These are phyloP conservation scores for Trifolium pratense DNA, from an alignment of 306 rosid species.

Conservation along the genomic window DNA sequence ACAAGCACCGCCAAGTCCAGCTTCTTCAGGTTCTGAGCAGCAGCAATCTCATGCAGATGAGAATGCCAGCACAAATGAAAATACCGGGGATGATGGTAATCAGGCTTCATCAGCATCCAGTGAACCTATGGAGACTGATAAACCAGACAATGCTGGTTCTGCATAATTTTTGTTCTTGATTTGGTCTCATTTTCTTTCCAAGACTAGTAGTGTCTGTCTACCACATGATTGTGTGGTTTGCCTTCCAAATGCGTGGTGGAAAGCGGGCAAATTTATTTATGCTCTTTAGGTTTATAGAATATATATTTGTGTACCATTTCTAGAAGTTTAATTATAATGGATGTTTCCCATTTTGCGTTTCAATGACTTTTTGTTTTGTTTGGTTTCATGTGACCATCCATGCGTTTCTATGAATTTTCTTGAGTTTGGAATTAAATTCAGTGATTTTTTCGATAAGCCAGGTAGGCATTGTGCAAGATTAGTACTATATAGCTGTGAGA, in stretches of 20 bases:
- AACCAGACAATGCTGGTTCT: constrained; percentile 57
- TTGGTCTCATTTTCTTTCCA: constrained; percentile 33
- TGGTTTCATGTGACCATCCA: background rate
- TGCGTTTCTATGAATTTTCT: constrained; percentile 3
- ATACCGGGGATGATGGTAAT: constrained; percentile 46
- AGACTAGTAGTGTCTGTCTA: background rate
- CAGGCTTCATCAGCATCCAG: constrained; percentile 55
- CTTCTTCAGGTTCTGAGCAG: constrained; percentile 58
- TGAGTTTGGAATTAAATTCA: background rate
- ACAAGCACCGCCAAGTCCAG: constrained; percentile 60
- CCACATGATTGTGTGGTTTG: too few species aligned
- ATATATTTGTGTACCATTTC: constrained; percentile 39
- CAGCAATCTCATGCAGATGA: constrained; percentile 40
- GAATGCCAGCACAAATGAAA: constrained; percentile 39
- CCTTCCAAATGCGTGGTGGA: too few species aligned
- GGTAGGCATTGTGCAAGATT: too few species aligned
- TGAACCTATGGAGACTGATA: constrained; percentile 90
- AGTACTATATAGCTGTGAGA: too few species aligned
- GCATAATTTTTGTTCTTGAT: constrained; percentile 46
- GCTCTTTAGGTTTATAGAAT: constrained; percentile 35
- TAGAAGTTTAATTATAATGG: constrained; percentile 13
- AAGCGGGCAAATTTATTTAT: too few species aligned
- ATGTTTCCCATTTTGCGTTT: constrained; percentile 11
- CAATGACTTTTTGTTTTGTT: background rate
- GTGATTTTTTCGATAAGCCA: too few species aligned